Conservation (phyloP, 1,284 basidiomycete species). For the Wolfiporia cocos region DNA sequence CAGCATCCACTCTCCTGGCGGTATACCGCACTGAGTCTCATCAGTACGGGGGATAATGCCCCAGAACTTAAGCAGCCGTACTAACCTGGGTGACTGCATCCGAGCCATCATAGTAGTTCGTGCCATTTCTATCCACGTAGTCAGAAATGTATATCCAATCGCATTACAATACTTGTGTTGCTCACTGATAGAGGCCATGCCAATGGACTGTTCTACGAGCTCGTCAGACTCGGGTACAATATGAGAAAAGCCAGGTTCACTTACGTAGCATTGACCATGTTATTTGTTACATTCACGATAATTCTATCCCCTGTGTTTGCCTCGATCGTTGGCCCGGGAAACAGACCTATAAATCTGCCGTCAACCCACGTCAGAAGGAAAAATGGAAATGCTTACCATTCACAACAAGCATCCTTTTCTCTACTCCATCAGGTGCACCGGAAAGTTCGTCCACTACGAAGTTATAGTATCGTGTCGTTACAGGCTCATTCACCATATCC, state of each 20-base stretch:
- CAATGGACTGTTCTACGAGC: constrained; percentile 32
- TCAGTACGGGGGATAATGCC: neutral
- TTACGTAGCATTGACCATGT: constrained; percentile 27
- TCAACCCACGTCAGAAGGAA: neutral
- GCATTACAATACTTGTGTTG: neutral
- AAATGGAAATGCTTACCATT: constrained; percentile 27
- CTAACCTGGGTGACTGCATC: constrained; percentile 32
- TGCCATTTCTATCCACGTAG: constrained; percentile 17
- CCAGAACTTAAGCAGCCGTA: neutral
- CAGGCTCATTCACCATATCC: constrained; percentile 23
- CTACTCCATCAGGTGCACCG: constrained; percentile 32
- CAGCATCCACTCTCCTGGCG: constrained; percentile 35
- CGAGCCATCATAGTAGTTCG: constrained; percentile 40
- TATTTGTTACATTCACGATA: constrained; percentile 36
- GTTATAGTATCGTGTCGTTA: constrained; percentile 27
- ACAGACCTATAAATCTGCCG: constrained; percentile 23
- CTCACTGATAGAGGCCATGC: constrained; percentile 35
- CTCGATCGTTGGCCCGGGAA: constrained; percentile 43
- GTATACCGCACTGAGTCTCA: constrained; percentile 39
- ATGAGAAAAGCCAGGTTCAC: constrained; percentile 1
- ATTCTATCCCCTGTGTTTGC: constrained; percentile 40
- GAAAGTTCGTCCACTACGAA: constrained; percentile 26
- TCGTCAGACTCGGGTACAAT: neutral
- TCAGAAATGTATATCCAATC: neutral
- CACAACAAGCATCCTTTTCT: constrained; percentile 36